These are phyloP conservation scores for Gynostemma pentaphyllum DNA, from an alignment of 306 rosid genomes.

Conservation along the genomic window DNA sequence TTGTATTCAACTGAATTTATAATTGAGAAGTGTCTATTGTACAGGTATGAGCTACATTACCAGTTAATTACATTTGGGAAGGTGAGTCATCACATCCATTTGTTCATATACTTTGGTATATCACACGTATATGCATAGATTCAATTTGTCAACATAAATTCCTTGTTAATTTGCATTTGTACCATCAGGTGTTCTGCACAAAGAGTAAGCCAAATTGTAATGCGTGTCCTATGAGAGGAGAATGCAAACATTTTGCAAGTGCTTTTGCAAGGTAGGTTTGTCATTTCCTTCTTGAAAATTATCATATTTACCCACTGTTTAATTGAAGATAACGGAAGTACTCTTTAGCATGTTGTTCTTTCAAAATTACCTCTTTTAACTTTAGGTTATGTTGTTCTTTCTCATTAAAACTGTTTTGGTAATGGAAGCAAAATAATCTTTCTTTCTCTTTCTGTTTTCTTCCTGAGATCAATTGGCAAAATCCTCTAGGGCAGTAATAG, in stretches of 20 bases:
- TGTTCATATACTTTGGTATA: background rate
- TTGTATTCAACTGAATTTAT: conserved; percentile 10
- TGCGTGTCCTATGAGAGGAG: conserved; percentile 98
- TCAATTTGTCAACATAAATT: background rate
- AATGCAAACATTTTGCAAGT: conserved; percentile 95
- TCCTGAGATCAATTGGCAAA: too few relatives aligned
- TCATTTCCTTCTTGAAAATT: conserved; percentile 3
- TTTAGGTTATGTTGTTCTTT: too few relatives aligned
- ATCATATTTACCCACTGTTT: too few relatives aligned
- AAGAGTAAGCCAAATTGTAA: conserved; percentile 87
- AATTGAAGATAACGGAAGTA: too few relatives aligned
- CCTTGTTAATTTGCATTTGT: conserved; percentile 6
- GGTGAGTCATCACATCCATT: conserved; percentile 31
- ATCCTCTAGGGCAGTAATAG: too few relatives aligned
- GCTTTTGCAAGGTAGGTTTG: conserved; percentile 98
- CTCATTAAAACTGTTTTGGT: too few relatives aligned
- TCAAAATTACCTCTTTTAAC: too few relatives aligned
- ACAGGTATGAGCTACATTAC: conserved; percentile 92
- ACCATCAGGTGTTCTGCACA: conserved; percentile 81
- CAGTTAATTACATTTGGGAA: conserved; percentile 96
- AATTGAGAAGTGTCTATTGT: conserved; percentile 23
- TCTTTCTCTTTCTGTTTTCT: too few relatives aligned
- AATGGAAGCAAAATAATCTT: too few relatives aligned
- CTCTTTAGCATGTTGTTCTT: too few relatives aligned
- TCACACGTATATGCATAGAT: background rate